Percentiles rank a stretch among this genome's conserved stretches.
Conservation (phyloP, 495 filamentous ascomycete genomes). For the Lasiosphaeria hispida region DNA sequence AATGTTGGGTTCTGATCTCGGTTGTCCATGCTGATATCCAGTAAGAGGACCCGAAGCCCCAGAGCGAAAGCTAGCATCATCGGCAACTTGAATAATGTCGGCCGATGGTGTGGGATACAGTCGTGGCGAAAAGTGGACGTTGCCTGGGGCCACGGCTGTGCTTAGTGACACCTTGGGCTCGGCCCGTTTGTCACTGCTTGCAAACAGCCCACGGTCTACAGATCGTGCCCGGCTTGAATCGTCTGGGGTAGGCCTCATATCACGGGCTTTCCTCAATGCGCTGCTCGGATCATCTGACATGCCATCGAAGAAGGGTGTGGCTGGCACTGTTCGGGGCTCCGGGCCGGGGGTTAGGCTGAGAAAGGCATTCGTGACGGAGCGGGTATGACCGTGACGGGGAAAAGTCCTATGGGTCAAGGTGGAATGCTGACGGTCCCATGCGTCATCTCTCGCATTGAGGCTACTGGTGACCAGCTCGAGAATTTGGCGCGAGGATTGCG, state of each 20-base stretch:
- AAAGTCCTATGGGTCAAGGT: conserved; percentile 17
- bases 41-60: conserved; percentile 34
- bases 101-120: conserved; percentile 34
- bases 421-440: conserved; percentile 29
- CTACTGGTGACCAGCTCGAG: conserved; percentile 36
- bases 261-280: conserved; percentile 42
- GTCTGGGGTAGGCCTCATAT: conserved; percentile 47
- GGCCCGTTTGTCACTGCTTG: conserved; percentile 57
- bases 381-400: conserved; percentile 39
- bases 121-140: conserved; percentile 51
- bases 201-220: conserved; percentile 55
- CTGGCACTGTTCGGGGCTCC: conserved; percentile 43
- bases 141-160: conserved; percentile 61
- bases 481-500: conserved; percentile 38
- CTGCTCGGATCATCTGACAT: conserved; percentile 37
- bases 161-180: conserved; percentile 63
- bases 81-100: conserved; percentile 23
- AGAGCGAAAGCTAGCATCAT: conserved; percentile 21
- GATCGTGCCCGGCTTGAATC: conserved; percentile 49
- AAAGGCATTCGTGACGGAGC: conserved; percentile 57
- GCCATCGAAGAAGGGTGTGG: conserved; percentile 48
- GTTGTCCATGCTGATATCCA: conserved; percentile 40
- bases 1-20: conserved; percentile 48
- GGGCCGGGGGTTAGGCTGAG: conserved; percentile 37
- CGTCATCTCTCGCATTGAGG: conserved; percentile 46